phyloP scores from a whole-genome alignment of 1,139 yeast species.

The Sugiyamaella castrensis region DNA sequence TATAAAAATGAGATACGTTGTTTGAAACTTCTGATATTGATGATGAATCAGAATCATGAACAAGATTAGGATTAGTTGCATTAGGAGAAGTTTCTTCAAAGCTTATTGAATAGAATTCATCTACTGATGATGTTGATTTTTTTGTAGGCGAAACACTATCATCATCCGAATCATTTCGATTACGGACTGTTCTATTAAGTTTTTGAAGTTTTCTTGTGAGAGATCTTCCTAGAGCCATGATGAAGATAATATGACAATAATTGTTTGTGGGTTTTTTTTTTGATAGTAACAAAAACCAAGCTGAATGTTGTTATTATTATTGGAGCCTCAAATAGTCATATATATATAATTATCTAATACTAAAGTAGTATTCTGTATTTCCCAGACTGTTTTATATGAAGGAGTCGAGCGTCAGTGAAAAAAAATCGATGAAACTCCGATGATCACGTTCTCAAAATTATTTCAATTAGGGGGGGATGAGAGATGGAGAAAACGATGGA shows the following conservation, averaged over 20 bases:
- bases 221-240: constrained; percentile 29
- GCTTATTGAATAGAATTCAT: constrained; percentile 30
- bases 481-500: too few species aligned
- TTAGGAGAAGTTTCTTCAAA: constrained; percentile 25
- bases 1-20: not conserved
- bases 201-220: constrained; percentile 29
- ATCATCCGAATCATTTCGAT: constrained; percentile 10
- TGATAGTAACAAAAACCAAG: too few species aligned
- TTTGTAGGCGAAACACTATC: constrained; percentile 9
- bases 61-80: constrained; percentile 4
- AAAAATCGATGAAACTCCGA: too few species aligned
- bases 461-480: too few species aligned
- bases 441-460: too few species aligned
- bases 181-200: constrained; percentile 20
- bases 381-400: too few species aligned
- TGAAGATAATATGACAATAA: not conserved
- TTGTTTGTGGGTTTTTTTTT: not conserved
- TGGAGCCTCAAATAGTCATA: too few species aligned
- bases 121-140: constrained; percentile 10
- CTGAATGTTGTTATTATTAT: too few species aligned
- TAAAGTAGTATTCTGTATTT: too few species aligned
- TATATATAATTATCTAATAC: too few species aligned
- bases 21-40: constrained; percentile 1
- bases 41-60: constrained; percentile 3
- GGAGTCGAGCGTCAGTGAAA: too few species aligned